phyloP scores from a whole-genome alignment of 495 filamentous ascomycete species.

The Bathelium albidoporum region DNA sequence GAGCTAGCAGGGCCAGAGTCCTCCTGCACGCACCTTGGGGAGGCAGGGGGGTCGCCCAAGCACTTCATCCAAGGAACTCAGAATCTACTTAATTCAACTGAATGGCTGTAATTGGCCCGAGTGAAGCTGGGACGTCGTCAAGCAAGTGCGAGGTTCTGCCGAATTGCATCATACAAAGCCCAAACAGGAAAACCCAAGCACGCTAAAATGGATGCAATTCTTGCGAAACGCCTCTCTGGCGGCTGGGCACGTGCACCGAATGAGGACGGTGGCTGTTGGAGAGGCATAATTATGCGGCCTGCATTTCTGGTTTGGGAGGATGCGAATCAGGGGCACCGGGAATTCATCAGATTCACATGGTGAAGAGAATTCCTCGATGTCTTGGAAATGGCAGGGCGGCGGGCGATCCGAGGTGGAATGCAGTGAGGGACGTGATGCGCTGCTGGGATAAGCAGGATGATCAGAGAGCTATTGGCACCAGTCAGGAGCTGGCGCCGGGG shows the following conservation, averaged over 20 bases:
- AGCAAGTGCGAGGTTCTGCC: background rate
- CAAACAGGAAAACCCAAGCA: background rate
- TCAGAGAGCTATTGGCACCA: too few relatives aligned
- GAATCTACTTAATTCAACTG: too few relatives aligned
- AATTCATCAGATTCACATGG: too few relatives aligned
- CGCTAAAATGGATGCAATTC: background rate
- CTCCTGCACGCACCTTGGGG: too few relatives aligned
- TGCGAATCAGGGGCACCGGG: background rate
- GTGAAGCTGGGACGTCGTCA: background rate
- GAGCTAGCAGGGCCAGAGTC: too few relatives aligned
- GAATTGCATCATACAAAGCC: background rate
- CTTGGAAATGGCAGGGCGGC: too few relatives aligned
- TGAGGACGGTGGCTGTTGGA: too few relatives aligned
- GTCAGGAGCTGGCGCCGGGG: background rate
- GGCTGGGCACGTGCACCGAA: background rate
- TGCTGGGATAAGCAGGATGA: too few relatives aligned
- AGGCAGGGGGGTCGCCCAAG: too few relatives aligned
- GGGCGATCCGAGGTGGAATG: too few relatives aligned
- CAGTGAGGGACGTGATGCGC: background rate
- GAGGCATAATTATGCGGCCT: background rate
- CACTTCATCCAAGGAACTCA: too few relatives aligned
- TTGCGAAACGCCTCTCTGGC: background rate
- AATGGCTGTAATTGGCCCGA: background rate
- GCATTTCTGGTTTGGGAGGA: background rate
- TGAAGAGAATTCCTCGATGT: too few relatives aligned